Evolutionary conservation across 352 stramenopile genomes (phyloP).

Genomic region (Globisporangium heterothallicum): DNA sequence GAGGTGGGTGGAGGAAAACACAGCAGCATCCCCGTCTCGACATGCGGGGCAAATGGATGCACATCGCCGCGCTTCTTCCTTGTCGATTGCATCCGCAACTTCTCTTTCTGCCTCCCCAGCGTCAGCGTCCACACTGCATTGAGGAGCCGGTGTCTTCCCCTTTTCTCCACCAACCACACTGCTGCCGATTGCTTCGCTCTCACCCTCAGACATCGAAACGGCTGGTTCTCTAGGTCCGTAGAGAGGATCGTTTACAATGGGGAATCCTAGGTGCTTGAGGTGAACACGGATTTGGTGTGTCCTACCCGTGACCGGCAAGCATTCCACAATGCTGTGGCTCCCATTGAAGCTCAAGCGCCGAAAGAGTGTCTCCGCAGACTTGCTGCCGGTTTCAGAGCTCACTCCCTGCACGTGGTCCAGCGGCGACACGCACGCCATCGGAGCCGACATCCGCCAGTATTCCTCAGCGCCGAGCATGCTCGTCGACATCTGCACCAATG

Average conservation of each 20-base stretch:
- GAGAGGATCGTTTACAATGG: slow-evolving; percentile 94
- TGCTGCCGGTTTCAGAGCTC: slow-evolving; percentile 9
- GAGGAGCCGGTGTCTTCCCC: neutral
- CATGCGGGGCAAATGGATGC: slow-evolving; percentile 17
- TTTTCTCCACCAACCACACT: neutral
- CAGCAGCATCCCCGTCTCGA: slow-evolving; percentile 6
- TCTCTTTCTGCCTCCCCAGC: neutral
- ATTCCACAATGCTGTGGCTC: slow-evolving; percentile 78
- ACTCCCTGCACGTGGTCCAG: slow-evolving; percentile 19
- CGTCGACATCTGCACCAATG: slow-evolving; percentile 6
- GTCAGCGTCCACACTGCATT: neutral
- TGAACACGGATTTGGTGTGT: slow-evolving; percentile 96
- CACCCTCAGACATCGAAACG: neutral
- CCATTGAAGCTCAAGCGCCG: slow-evolving; percentile 14
- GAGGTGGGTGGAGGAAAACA: slow-evolving; percentile 18
- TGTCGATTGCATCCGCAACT: neutral
- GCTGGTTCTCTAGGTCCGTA: slow-evolving; percentile 59
- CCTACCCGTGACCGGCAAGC: slow-evolving; percentile 85
- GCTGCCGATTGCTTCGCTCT: neutral
- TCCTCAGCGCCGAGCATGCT: slow-evolving; percentile 4
- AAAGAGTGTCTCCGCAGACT: slow-evolving; percentile 39
- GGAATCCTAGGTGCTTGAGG: slow-evolving; percentile 78
- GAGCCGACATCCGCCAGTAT: slow-evolving; percentile 37
- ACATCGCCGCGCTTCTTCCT: neutral
- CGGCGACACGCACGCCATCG: slow-evolving; percentile 23